Base-by-base conservation (phyloP, 306 rosid genomes). In the Rubus parviflorus region DNA sequence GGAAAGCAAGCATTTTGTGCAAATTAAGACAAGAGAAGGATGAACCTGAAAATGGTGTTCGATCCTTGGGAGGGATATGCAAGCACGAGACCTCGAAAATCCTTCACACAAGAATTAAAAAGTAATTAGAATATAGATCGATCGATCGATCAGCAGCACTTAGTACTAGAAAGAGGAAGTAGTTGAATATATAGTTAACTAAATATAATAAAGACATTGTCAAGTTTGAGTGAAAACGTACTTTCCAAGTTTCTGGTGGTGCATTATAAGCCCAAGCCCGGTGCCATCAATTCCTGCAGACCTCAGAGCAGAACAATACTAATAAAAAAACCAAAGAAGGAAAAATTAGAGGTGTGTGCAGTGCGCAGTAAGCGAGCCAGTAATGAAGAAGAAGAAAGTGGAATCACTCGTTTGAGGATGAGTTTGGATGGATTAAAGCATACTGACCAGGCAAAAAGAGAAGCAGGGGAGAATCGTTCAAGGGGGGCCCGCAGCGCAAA, bases 31-130 rank as follows among this genome's bases (percentile, higher is more conserved):
- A 17, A 70, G 30, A 42, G 73, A 72, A 68, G 38, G 30, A 54
- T 53, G 69, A 38, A 92, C 97, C 97, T 83, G 81, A 70, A 83
- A 92, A 89, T 78, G 88, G 76, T 58, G 97, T 92, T 75, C 94
- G 86, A 84, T 95, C 96, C 80, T 74, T 79, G 17, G 82, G 89
- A 30, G 99, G 97, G 80, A 89, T 89, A 83, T 95, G 99, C 89
- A 95, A 86, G 93, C 99, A 89, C 93, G 93, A 89, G 70, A 91
- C 19, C 48, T 95, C 88, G 81, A 89, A 95, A 45, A 89, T 80
- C 88, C 97, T 95, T 78, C 83, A 87, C 76, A 63, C 79, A 84
- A 51, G 25, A 43, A 58, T 56, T 23, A 16, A 73, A 42, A 58
- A 62, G 7, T n/a, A 76, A 15, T 38, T 56, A 16, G 35, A 62